Conservation (phyloP, 371 early-diverging fungal species). For the Coemansia sp. region DNA sequence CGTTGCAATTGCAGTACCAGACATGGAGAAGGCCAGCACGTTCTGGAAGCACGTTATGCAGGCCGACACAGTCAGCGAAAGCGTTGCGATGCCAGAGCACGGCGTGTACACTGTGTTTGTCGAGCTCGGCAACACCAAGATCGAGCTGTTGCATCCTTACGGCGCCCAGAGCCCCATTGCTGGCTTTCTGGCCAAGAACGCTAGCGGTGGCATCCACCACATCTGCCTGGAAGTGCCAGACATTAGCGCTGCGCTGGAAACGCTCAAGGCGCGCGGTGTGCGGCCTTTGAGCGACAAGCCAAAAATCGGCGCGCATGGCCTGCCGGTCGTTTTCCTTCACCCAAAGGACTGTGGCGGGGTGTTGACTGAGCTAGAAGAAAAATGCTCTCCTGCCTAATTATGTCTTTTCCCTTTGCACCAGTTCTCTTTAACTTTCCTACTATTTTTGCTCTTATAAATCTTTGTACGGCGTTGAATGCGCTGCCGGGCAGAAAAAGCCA, state of each 20-base stretch:
- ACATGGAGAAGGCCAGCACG: slow-evolving; percentile 62
- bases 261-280: slow-evolving; percentile 60
- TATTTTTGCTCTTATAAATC: background rate
- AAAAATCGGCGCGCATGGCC: slow-evolving; percentile 81
- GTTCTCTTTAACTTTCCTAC: background rate
- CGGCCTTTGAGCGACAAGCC: slow-evolving; percentile 66
- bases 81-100: slow-evolving; percentile 72
- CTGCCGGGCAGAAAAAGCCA: background rate
- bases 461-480: background rate
- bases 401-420: background rate
- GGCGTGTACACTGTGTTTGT: slow-evolving; percentile 83
- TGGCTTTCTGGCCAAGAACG: slow-evolving; percentile 74
- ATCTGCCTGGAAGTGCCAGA: slow-evolving; percentile 76
- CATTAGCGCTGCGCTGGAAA: slow-evolving; percentile 54
- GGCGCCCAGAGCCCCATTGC: slow-evolving; percentile 73
- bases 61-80: slow-evolving; percentile 63
- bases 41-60: slow-evolving; percentile 72
- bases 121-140: slow-evolving; percentile 77
- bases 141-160: slow-evolving; percentile 72
- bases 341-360: slow-evolving; percentile 84
- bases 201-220: slow-evolving; percentile 77
- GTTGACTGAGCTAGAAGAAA: slow-evolving; percentile 68
- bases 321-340: slow-evolving; percentile 77
- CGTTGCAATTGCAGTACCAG: slow-evolving; percentile 77
- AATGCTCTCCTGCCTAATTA: background rate